Conservation (phyloP, 129 eudicot genomes). For the Dittrichia graveolens region DNA sequence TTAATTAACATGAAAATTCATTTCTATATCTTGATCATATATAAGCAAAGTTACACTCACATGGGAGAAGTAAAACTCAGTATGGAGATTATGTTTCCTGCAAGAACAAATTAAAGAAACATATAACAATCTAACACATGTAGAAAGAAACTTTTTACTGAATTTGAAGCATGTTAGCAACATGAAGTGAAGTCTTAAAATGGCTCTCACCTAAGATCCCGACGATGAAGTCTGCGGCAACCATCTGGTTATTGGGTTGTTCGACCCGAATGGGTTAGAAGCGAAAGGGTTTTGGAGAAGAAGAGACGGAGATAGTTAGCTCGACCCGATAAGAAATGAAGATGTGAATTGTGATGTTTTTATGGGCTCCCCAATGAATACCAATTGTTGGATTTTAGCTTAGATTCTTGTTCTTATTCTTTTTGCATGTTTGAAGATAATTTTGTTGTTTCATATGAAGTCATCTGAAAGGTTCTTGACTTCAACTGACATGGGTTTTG, state of each 20-base stretch:
- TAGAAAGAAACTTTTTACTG: background rate
- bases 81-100: conserved; percentile 40
- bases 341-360: conserved; percentile 19
- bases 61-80: conserved; percentile 38
- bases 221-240: conserved; percentile 28
- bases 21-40: background rate
- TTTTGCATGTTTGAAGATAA: conserved; percentile 22
- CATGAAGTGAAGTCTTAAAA: background rate
- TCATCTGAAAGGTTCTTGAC: conserved; percentile 7
- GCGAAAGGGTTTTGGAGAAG: background rate
- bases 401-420: conserved; percentile 23
- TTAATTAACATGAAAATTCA: background rate
- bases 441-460: background rate
- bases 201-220: conserved; percentile 35
- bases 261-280: background rate
- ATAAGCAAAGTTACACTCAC: conserved; percentile 27
- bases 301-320: conserved; percentile 1
- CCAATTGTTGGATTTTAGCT: conserved; percentile 39
- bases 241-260: conserved; percentile 26
- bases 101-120: conserved; percentile 22
- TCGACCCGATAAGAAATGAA: conserved; percentile 23
- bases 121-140: background rate
- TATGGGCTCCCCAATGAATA: conserved; percentile 26
- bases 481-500: conserved; percentile 13
- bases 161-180: background rate